These are phyloP conservation scores for Colletotrichum shisoi DNA, from an alignment of 2,329 filamentous ascomycete genomes.

Conservation along the genomic window DNA sequence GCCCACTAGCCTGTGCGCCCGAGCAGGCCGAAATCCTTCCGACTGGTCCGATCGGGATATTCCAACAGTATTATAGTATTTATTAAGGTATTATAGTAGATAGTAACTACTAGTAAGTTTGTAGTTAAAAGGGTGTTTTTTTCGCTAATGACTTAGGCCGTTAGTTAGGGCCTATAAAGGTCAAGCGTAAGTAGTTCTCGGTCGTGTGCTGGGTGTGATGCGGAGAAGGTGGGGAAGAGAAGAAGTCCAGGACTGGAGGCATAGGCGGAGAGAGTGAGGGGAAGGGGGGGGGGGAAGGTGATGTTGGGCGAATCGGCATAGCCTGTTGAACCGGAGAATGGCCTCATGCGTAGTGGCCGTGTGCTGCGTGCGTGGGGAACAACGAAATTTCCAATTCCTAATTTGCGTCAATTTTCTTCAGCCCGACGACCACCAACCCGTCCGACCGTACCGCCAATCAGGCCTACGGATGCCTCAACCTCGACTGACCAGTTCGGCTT, in stretches of 20 bases:
- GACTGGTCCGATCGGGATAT: too few relatives aligned
- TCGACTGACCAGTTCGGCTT: background rate
- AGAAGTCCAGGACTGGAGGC: constrained; percentile 13
- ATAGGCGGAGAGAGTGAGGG: constrained; percentile 27
- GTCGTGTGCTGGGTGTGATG: constrained; percentile 30
- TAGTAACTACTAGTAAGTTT: too few relatives aligned
- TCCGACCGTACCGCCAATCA: background rate
- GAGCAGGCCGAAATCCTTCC: too few relatives aligned
- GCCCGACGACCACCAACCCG: background rate
- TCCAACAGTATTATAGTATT: too few relatives aligned
- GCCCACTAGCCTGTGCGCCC: too few relatives aligned
- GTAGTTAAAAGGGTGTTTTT: too few relatives aligned
- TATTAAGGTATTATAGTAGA: too few relatives aligned
- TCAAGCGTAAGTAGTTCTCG: too few relatives aligned
- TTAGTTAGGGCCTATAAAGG: too few relatives aligned
- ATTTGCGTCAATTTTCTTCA: constrained; percentile 19
- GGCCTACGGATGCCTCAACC: constrained; percentile 5
- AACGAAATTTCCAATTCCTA: constrained; percentile 16
- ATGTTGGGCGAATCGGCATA: constrained; percentile 17
- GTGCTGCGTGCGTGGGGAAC: constrained; percentile 4
- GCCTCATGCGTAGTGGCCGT: background rate
- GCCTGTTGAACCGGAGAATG: background rate
- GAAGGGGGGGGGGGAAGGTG: background rate
- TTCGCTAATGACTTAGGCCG: too few relatives aligned
- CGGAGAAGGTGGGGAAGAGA: constrained; percentile 36